These are phyloP conservation scores for Neopestalotiopsis rosae DNA, from an alignment of 2,329 filamentous ascomycete genomes.

Conservation along the genomic window DNA sequence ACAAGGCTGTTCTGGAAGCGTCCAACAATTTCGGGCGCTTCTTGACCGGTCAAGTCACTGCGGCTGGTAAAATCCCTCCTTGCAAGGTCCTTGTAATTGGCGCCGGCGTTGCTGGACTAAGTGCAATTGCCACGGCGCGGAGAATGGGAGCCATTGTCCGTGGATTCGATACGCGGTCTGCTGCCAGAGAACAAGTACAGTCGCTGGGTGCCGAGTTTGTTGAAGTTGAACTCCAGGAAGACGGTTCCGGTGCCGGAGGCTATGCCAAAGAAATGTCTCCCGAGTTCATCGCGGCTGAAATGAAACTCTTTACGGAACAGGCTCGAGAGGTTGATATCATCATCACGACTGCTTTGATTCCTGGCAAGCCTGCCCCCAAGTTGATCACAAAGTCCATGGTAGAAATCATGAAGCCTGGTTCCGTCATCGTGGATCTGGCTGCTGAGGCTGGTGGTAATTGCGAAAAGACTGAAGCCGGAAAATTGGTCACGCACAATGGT, in stretches of 20 bases:
- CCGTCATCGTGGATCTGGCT: conserved; percentile 85
- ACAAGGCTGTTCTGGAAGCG: conserved; percentile 89
- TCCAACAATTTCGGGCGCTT: conserved; percentile 90
- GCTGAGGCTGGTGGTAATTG: conserved; percentile 90
- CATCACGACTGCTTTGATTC: conserved; percentile 90
- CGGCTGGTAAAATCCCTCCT: conserved; percentile 87
- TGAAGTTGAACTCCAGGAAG: conserved; percentile 84
- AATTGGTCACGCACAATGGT: conserved; percentile 73
- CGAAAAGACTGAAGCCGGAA: conserved; percentile 77
- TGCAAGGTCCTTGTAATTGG: conserved; percentile 91
- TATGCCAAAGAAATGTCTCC: conserved; percentile 96
- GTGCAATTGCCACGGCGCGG: conserved; percentile 85
- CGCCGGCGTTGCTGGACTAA: conserved; percentile 86
- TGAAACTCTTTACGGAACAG: conserved; percentile 90
- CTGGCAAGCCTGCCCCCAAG: conserved; percentile 81
- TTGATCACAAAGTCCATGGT: conserved; percentile 83
- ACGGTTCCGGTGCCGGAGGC: conserved; percentile 82
- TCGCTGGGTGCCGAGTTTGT: conserved; percentile 90
- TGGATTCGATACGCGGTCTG: conserved; percentile 90
- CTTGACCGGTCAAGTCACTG: conserved; percentile 87
- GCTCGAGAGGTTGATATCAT: conserved; percentile 89
- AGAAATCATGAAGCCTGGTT: conserved; percentile 86
- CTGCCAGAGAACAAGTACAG: conserved; percentile 86
- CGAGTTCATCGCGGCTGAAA: conserved; percentile 90
- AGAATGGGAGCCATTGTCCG: conserved; percentile 88